Evolutionary conservation across 2,329 filamentous ascomycete genomes (phyloP).

Genomic region (Sporothrix humicola): DNA sequence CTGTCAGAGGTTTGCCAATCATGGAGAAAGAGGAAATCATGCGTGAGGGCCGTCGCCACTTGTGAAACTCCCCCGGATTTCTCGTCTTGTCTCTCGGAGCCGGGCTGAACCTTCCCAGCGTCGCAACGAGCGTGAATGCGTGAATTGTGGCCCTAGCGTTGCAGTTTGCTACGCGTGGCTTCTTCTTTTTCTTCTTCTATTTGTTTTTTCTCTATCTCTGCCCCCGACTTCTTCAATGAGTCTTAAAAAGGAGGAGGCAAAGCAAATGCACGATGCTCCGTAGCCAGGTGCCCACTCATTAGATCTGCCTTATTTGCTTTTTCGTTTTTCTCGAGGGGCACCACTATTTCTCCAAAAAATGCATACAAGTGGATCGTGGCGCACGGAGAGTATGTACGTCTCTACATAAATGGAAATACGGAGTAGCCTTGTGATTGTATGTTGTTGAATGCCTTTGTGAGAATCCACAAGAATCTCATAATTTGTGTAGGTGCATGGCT

Average conservation of each 20-base stretch:
- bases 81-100: constrained; percentile 32
- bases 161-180: neutral
- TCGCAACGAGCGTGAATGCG: neutral
- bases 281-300: neutral
- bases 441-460: neutral
- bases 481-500: neutral
- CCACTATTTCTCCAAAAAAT: neutral
- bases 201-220: constrained; percentile 3
- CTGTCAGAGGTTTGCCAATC: constrained; percentile 14
- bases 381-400: neutral
- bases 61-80: constrained; percentile 31
- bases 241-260: neutral
- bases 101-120: constrained; percentile 45
- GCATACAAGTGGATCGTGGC: neutral
- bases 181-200: neutral
- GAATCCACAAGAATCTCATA: no score
- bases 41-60: neutral
- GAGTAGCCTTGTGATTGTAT: neutral
- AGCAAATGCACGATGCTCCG: neutral
- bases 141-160: neutral
- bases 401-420: neutral
- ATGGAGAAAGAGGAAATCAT: constrained; percentile 3
- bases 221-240: neutral
- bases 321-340: neutral
- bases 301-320: neutral